Conservation (phyloP, 2,329 filamentous ascomycete species). For the Cladosporium cucumerinum region DNA sequence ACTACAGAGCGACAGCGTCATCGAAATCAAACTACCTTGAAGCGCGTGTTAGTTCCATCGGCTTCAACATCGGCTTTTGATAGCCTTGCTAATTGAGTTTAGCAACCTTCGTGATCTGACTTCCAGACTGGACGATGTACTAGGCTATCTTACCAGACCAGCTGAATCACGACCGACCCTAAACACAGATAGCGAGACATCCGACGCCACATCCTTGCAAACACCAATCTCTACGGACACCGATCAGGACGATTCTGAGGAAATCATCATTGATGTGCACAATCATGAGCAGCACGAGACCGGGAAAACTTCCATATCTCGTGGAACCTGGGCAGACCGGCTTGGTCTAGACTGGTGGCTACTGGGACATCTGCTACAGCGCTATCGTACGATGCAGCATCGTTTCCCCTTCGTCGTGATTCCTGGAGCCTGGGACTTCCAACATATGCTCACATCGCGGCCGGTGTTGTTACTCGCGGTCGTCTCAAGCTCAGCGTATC, state of each 20-base stretch:
- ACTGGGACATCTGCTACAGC: not conserved
- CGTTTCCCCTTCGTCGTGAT: conserved; percentile 11
- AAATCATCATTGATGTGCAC: not conserved
- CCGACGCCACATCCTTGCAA: not conserved
- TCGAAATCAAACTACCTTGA: not conserved
- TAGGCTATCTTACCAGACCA: not conserved
- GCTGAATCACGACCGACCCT: not conserved
- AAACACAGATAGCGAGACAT: not conserved
- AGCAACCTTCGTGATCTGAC: not conserved
- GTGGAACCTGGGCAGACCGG: not conserved
- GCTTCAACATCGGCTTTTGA: not conserved
- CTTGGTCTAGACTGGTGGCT: not conserved
- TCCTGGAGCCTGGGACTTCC: not conserved
- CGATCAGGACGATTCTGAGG: not conserved
- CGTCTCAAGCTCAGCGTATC: not conserved
- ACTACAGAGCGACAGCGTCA: not conserved
- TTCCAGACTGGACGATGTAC: not conserved
- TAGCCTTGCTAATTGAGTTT: not conserved
- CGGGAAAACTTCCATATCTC: not conserved
- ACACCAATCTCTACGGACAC: not conserved
- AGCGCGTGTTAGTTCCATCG: not conserved
- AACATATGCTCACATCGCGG: not conserved
- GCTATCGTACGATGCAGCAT: conserved; percentile 3
- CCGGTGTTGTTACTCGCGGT: not conserved
- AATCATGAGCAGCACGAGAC: not conserved